Conservation (phyloP, 2,329 filamentous ascomycete genomes). For the Diaporthe eres region DNA sequence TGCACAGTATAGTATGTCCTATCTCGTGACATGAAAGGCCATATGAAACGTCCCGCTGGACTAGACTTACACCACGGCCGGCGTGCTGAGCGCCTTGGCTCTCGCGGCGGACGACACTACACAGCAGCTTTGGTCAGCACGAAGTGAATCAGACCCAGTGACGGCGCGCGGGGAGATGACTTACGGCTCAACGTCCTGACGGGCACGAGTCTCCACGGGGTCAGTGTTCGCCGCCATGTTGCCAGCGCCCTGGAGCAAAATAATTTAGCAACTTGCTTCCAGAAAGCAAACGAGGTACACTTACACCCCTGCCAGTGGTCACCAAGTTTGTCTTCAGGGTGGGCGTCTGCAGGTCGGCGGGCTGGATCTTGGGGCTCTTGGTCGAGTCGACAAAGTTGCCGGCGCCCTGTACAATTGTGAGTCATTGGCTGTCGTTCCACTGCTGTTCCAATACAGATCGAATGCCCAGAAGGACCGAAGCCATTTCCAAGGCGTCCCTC, state of each 20-base stretch:
- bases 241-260: constrained; percentile 71
- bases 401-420: constrained; percentile 61
- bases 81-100: constrained; percentile 74
- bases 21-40: not conserved
- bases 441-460: not conserved
- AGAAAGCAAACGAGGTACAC: not conserved
- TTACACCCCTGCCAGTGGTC: constrained; percentile 79
- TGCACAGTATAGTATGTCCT: not conserved
- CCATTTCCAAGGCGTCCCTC: constrained; percentile 49
- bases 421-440: not conserved
- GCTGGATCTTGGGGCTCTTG: constrained; percentile 61
- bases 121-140: constrained; percentile 3
- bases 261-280: not conserved
- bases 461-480: constrained; percentile 68
- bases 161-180: constrained; percentile 48
- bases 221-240: constrained; percentile 87
- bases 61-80: constrained; percentile 69
- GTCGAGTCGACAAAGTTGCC: constrained; percentile 77
- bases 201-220: constrained; percentile 79
- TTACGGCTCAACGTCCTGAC: constrained; percentile 86
- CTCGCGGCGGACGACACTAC: constrained; percentile 67
- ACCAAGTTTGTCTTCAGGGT: constrained; percentile 86
- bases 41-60: too few relatives aligned
- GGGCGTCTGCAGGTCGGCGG: constrained; percentile 83
- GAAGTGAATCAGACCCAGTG: constrained; percentile 47